A percentile compares a stretch with the other conserved stretches of the same genome.
These are phyloP conservation scores for Backusella liffmaniae DNA, from an alignment of 192 early-diverging fungal species.

Conservation along the genomic window DNA sequence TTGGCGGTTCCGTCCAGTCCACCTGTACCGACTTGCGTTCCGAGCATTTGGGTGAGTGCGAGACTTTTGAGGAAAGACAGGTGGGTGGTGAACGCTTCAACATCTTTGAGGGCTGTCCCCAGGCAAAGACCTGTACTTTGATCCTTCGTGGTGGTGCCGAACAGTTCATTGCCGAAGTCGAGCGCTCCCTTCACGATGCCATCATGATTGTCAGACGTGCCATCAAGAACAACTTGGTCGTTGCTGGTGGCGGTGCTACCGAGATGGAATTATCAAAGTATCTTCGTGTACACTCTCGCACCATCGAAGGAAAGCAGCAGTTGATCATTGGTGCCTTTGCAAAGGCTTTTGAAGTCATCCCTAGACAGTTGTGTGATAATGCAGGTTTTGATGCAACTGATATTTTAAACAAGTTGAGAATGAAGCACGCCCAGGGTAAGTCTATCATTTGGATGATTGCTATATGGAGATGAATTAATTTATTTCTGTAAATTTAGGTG, in stretches of 20 bases:
- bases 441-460: not conserved
- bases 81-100: constrained; percentile 98
- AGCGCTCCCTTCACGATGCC: constrained; percentile 96
- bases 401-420: constrained; percentile 94
- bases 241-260: constrained; percentile 96
- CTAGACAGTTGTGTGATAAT: constrained; percentile 98
- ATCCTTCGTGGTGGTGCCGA: constrained; percentile 97
- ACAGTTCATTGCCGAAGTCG: constrained; percentile 99
- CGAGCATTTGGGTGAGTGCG: constrained; percentile 87
- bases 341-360: constrained; percentile 95
- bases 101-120: constrained; percentile 91
- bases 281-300: constrained; percentile 87
- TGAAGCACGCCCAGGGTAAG: constrained; percentile 79
- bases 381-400: constrained; percentile 99
- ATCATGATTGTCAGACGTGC: constrained; percentile 99
- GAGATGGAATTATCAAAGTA: constrained; percentile 99
- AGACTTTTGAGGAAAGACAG: constrained; percentile 92
- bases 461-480: not conserved
- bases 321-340: constrained; percentile 93
- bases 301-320: constrained; percentile 98
- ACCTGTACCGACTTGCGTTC: constrained; percentile 82
- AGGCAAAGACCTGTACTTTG: constrained; percentile 94
- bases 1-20: constrained; percentile 91
- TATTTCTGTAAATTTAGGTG: constrained; percentile 36
- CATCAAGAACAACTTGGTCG: constrained; percentile 94